A percentile compares a stretch with the other conserved stretches of the same genome.
These are phyloP conservation scores for Fusarium tupiense DNA, from an alignment of 2,329 filamentous ascomycete species.

Conservation along the genomic window DNA sequence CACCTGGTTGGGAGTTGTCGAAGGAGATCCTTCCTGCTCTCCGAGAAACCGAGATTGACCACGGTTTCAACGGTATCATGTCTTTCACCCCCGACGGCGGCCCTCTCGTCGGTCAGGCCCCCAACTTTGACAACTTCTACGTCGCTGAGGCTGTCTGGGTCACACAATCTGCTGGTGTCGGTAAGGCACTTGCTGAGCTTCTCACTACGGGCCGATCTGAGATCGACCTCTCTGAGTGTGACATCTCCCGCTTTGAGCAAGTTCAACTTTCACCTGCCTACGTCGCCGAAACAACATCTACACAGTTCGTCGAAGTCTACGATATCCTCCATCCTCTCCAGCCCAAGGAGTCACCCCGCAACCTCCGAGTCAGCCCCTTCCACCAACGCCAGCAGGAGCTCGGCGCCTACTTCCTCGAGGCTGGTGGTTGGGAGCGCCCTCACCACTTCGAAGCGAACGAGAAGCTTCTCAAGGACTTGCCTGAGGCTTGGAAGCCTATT, in stretches of 20 bases:
- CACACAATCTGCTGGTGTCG: slow-evolving; percentile 71
- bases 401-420: slow-evolving; percentile 68
- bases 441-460: slow-evolving; percentile 70
- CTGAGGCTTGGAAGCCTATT: slow-evolving; percentile 62
- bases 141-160: slow-evolving; percentile 75
- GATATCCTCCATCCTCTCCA: slow-evolving; percentile 71
- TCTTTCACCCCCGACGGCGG: slow-evolving; percentile 73
- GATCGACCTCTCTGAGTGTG: slow-evolving; percentile 68
- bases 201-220: slow-evolving; percentile 65
- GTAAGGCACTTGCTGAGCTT: slow-evolving; percentile 67
- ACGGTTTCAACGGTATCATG: slow-evolving; percentile 73
- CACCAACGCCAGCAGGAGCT: slow-evolving; percentile 63
- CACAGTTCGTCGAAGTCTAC: slow-evolving; percentile 72
- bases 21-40: slow-evolving; percentile 64
- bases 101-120: slow-evolving; percentile 66
- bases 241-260: slow-evolving; percentile 69
- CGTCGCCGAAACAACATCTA: slow-evolving; percentile 66
- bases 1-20: slow-evolving; percentile 67
- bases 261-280: slow-evolving; percentile 66
- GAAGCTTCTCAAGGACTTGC: slow-evolving; percentile 60
- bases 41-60: slow-evolving; percentile 59
- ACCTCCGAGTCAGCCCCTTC: slow-evolving; percentile 69
- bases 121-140: slow-evolving; percentile 68
- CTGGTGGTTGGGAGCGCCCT: slow-evolving; percentile 69
- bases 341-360: slow-evolving; percentile 65